Percentiles rank a stretch among this genome's conserved stretches.
These are phyloP conservation scores for Dictyostelium intermedium DNA, from an alignment of 78 protist genomes.

Conservation along the genomic window DNA sequence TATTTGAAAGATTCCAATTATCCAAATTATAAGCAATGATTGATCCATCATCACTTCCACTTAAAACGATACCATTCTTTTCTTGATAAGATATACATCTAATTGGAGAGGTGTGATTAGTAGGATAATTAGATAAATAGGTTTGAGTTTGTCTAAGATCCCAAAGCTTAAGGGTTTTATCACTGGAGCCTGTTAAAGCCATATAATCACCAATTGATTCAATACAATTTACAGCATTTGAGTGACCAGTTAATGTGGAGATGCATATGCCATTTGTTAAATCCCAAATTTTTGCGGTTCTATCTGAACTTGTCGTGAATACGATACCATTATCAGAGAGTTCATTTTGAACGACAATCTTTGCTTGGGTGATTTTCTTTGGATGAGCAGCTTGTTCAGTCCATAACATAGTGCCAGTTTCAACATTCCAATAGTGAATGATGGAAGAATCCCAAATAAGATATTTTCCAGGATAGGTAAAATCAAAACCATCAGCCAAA, in stretches of 20 bases:
- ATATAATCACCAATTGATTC: conserved; percentile 53
- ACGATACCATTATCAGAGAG: neutral
- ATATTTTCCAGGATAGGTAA: conserved; percentile 17
- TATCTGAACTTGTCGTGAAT: conserved; percentile 30
- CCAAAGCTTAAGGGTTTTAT: conserved; percentile 73
- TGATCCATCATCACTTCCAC: conserved; percentile 55
- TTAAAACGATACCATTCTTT: conserved; percentile 33
- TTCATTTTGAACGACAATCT: neutral
- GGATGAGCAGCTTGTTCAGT: neutral
- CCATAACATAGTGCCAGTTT: conserved; percentile 10
- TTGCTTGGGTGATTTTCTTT: conserved; percentile 50
- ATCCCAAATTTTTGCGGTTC: conserved; percentile 21
- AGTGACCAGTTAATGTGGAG: conserved; percentile 43
- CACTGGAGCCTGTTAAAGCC: conserved; percentile 72
- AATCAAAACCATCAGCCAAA: conserved; percentile 70
- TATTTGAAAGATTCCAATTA: conserved; percentile 2
- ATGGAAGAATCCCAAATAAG: conserved; percentile 20
- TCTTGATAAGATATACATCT: conserved; percentile 42
- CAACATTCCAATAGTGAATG: conserved; percentile 62
- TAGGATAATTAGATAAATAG: neutral
- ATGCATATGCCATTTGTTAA: conserved; percentile 7
- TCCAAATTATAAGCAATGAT: conserved; percentile 16
- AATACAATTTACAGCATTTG: conserved; percentile 54
- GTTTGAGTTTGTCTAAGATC: conserved; percentile 47
- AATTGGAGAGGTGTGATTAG: conserved; percentile 11